Conservation (phyloP, 2,329 filamentous ascomycete species). For the Rutstroemia sp. region DNA sequence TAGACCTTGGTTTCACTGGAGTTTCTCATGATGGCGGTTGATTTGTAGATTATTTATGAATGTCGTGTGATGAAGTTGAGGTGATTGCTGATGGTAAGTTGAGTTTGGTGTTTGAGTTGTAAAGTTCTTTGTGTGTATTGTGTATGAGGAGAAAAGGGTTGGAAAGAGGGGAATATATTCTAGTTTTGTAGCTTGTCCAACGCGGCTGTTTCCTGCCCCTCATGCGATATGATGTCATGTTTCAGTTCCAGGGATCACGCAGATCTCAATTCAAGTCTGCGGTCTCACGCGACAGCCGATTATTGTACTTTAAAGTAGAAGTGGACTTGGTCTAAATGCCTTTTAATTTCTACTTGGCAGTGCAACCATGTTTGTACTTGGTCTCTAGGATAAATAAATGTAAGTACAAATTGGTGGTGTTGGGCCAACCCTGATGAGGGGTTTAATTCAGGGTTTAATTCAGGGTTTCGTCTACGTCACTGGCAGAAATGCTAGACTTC, state of each 20-base stretch:
- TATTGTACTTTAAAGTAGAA: not conserved
- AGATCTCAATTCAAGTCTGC: not conserved
- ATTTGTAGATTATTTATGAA: slow-evolving; percentile 5
- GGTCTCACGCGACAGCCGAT: slow-evolving; percentile 5
- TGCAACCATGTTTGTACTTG: too few relatives aligned
- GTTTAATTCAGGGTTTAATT: too few relatives aligned
- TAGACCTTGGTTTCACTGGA: slow-evolving; percentile 56
- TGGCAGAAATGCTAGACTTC: not conserved
- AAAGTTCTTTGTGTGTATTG: slow-evolving; percentile 1
- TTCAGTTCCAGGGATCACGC: not conserved
- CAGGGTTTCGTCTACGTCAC: too few relatives aligned
- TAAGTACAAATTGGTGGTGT: too few relatives aligned
- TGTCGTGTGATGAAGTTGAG: not conserved
- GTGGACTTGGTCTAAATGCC: not conserved
- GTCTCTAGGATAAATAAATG: too few relatives aligned
- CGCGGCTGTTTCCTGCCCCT: slow-evolving; percentile 18
- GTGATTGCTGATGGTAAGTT: slow-evolving; percentile 4
- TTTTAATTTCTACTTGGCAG: too few relatives aligned
- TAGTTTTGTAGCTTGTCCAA: slow-evolving; percentile 28
- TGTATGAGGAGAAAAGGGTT: slow-evolving; percentile 3
- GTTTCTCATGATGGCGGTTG: slow-evolving; percentile 39
- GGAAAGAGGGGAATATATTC: slow-evolving; percentile 10
- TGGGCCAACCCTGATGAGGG: too few relatives aligned
- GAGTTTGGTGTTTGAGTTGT: slow-evolving; percentile 8
- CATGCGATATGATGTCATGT: slow-evolving; percentile 7